These are phyloP conservation scores for Inonotus obliquus DNA, from an alignment of 1,284 basidiomycete genomes.

Conservation along the genomic window DNA sequence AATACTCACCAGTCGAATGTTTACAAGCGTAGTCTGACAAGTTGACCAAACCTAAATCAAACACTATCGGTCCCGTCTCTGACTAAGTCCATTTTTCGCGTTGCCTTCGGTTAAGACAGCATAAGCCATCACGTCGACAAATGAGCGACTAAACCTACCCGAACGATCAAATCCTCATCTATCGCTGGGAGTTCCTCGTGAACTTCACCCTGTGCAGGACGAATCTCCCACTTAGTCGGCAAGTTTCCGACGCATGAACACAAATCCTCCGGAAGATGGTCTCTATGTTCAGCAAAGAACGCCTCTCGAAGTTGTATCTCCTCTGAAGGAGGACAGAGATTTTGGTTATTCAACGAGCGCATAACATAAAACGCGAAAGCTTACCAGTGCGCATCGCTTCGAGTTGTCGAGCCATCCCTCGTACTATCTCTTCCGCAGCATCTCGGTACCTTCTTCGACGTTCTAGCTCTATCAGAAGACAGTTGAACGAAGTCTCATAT, in stretches of 20 bases:
- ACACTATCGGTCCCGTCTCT: conserved; percentile 17
- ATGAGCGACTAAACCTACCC: conserved; percentile 32
- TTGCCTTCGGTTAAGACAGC: neutral
- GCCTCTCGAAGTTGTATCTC: conserved; percentile 56
- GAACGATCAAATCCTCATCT: conserved; percentile 49
- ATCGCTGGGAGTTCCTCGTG: conserved; percentile 56
- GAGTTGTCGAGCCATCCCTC: conserved; percentile 58
- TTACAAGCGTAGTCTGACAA: neutral
- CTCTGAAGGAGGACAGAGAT: conserved; percentile 44
- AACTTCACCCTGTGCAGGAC: conserved; percentile 48
- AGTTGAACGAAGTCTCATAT: conserved; percentile 67
- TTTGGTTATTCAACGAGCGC: neutral
- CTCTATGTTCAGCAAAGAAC: conserved; percentile 69
- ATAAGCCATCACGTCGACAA: neutral
- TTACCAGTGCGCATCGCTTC: conserved; percentile 60
- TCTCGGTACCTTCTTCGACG: conserved; percentile 64
- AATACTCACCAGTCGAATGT: neutral
- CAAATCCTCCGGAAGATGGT: conserved; percentile 68
- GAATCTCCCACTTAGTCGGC: conserved; percentile 65
- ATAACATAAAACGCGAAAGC: conserved; percentile 18
- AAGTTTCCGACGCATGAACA: conserved; percentile 68
- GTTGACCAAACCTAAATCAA: neutral
- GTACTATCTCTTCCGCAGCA: conserved; percentile 55
- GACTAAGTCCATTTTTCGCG: conserved; percentile 11
- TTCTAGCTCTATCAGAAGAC: conserved; percentile 65